Evolutionary conservation across 1,139 yeast species (phyloP).

Genomic region (Yamadazyma sp.): DNA sequence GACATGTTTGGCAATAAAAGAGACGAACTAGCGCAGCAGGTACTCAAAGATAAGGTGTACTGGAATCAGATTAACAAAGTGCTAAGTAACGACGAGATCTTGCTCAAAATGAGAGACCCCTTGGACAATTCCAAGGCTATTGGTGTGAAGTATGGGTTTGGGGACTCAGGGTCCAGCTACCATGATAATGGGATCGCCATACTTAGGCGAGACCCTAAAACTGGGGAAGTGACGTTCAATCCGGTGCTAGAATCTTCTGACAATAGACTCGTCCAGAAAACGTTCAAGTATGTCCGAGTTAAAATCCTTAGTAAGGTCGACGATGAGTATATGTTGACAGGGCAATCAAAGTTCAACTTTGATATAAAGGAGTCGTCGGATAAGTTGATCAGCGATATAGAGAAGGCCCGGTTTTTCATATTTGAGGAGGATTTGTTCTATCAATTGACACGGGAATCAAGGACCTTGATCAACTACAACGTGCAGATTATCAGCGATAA

Average conservation of each 20-base stretch:
- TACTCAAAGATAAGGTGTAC: slow-evolving; percentile 63
- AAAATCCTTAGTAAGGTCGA: slow-evolving; percentile 54
- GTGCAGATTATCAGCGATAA: slow-evolving; percentile 68
- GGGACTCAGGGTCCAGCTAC: slow-evolving; percentile 83
- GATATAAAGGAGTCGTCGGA: slow-evolving; percentile 29
- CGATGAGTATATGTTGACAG: slow-evolving; percentile 50
- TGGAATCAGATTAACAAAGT: slow-evolving; percentile 66
- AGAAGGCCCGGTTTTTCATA: slow-evolving; percentile 64
- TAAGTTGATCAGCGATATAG: slow-evolving; percentile 51
- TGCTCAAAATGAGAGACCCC: slow-evolving; percentile 66
- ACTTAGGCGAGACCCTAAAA: slow-evolving; percentile 41
- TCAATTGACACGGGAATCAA: slow-evolving; percentile 75
- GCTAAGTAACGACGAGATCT: slow-evolving; percentile 61
- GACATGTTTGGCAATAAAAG: slow-evolving; percentile 53
- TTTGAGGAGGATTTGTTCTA: slow-evolving; percentile 84
- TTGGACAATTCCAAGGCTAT: slow-evolving; percentile 48
- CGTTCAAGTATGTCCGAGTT: slow-evolving; percentile 48
- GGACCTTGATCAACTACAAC: slow-evolving; percentile 66
- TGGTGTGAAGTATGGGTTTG: slow-evolving; percentile 87
- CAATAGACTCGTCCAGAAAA: slow-evolving; percentile 27
- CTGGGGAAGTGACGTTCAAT: slow-evolving; percentile 36
- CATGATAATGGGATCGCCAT: slow-evolving; percentile 75
- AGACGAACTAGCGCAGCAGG: slow-evolving; percentile 51
- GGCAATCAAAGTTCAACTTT: slow-evolving; percentile 40
- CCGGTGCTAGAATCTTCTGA: slow-evolving; percentile 24